A percentile compares a stretch with the other conserved stretches of the same genome.
phyloP scores from a whole-genome alignment of 305 asterid species.

The Ruellia speciosa region DNA sequence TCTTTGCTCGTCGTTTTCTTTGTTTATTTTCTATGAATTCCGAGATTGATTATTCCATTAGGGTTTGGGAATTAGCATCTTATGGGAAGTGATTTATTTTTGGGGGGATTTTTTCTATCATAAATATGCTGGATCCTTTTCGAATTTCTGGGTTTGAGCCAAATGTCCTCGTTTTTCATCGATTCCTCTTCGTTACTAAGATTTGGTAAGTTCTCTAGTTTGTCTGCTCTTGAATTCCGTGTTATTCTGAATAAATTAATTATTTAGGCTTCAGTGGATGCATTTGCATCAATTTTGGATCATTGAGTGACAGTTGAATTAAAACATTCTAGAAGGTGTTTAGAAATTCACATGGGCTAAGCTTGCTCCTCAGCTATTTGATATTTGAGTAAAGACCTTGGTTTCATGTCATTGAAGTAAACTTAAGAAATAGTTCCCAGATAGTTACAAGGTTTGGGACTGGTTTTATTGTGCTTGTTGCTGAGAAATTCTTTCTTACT shows the following conservation, averaged over 20 bases:
- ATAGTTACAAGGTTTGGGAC: background rate
- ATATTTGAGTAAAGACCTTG: too few species aligned
- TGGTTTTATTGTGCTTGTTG: background rate
- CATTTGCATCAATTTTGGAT: constrained; percentile 1
- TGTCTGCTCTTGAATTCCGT: background rate
- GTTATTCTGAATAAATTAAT: background rate
- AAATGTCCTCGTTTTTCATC: background rate
- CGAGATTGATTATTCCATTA: constrained; percentile 14
- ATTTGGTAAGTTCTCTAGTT: background rate
- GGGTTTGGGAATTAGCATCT: constrained; percentile 9
- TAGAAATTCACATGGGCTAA: background rate
- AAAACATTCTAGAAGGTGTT: background rate
- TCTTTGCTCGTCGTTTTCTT: background rate
- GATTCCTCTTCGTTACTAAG: background rate
- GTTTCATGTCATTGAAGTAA: too few species aligned
- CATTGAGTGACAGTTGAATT: constrained; percentile 2
- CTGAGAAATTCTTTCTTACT: background rate
- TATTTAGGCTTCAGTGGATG: constrained; percentile 1
- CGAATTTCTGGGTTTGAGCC: background rate
- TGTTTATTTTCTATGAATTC: background rate
- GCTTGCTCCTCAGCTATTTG: too few species aligned
- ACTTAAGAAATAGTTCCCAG: background rate
- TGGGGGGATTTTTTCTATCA: background rate
- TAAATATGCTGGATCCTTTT: background rate
- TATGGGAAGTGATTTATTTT: background rate